Evolutionary conservation across 1,139 yeast species (phyloP).

Genomic region (Geotrichum candidum): DNA sequence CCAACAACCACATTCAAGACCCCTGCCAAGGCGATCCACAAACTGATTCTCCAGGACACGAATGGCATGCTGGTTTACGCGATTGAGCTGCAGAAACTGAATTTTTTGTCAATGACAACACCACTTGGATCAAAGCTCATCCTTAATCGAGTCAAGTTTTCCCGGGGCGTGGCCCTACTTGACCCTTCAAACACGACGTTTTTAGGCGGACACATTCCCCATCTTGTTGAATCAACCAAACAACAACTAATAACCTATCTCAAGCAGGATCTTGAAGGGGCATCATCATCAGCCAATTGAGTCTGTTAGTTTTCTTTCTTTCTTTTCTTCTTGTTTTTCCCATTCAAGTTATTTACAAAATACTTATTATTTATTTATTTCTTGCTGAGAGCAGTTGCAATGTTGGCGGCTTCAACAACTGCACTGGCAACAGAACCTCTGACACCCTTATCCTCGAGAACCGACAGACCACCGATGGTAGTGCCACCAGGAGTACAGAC

Average conservation of each 20-base stretch:
- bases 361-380: constrained; percentile 1
- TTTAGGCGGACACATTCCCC: constrained; percentile 12
- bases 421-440: constrained; percentile 85
- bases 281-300: background rate
- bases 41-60: constrained; percentile 25
- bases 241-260: constrained; percentile 6
- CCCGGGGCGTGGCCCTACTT: constrained; percentile 13
- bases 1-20: constrained; percentile 9
- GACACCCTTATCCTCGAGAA: constrained; percentile 86
- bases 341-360: background rate
- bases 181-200: constrained; percentile 9
- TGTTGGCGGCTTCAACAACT: constrained; percentile 81
- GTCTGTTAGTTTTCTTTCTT: background rate
- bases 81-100: constrained; percentile 22
- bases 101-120: constrained; percentile 18
- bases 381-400: constrained; percentile 60
- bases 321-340: background rate
- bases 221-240: background rate
- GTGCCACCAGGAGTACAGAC: constrained; percentile 99
- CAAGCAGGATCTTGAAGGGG: constrained; percentile 2
- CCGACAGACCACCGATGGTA: constrained; percentile 90
- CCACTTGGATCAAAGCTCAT: constrained; percentile 21
- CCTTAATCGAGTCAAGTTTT: constrained; percentile 10
- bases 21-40: constrained; percentile 17
- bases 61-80: constrained; percentile 26